phyloP scores from a whole-genome alignment of 1,139 yeast genomes.

The Candida labiduridarum region DNA sequence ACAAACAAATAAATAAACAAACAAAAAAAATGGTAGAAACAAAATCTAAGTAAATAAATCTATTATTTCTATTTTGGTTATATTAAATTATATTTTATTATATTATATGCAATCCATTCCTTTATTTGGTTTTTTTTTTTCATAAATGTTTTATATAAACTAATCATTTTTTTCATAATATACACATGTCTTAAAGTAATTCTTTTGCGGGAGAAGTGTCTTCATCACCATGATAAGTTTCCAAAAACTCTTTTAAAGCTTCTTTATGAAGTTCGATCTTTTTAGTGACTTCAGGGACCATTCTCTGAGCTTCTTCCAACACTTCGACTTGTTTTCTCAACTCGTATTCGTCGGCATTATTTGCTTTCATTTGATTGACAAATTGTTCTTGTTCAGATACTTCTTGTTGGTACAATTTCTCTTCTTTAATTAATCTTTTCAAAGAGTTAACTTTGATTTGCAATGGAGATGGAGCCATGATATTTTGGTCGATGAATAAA shows the following conservation, averaged over 20 bases:
- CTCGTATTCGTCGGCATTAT: conserved; percentile 66
- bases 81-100: neutral
- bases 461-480: conserved; percentile 75
- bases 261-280: conserved; percentile 54
- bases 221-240: conserved; percentile 49
- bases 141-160: neutral
- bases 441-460: conserved; percentile 80
- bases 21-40: neutral
- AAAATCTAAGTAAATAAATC: neutral
- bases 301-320: conserved; percentile 65
- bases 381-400: conserved; percentile 59
- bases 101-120: neutral
- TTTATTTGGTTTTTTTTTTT: neutral
- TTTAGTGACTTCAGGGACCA: conserved; percentile 62
- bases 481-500: conserved; percentile 1
- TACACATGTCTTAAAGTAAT: conserved; percentile 13
- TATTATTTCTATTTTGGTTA: neutral
- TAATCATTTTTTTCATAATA: neutral
- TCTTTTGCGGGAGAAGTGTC: conserved; percentile 45
- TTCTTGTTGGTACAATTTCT: conserved; percentile 64
- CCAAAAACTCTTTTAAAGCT: conserved; percentile 38
- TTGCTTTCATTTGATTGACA: conserved; percentile 45
- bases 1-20: no score
- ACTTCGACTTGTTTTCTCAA: conserved; percentile 67
- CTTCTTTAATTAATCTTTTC: conserved; percentile 73